Percentiles rank a stretch among this genome's conserved stretches.
Evolutionary conservation across 257 asterid species (phyloP).

Genomic region (Rehmannia glutinosa): DNA sequence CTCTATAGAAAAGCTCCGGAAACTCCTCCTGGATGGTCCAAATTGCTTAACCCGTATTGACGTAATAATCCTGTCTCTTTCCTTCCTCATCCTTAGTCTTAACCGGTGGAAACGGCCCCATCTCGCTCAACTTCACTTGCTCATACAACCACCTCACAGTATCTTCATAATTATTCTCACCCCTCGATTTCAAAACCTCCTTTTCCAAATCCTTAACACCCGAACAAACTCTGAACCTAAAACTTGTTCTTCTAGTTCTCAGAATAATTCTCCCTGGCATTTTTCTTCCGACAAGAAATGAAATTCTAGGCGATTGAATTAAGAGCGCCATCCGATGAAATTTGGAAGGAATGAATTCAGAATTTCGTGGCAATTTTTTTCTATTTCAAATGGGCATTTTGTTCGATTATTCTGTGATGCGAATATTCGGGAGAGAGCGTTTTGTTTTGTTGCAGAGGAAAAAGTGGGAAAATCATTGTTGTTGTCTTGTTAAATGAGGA

Average conservation of each 20-base stretch:
- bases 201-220: conserved; percentile 55
- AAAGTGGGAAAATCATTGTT: conserved; percentile 16
- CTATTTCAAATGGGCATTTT: not conserved
- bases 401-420: conserved; percentile 27
- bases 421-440: conserved; percentile 34
- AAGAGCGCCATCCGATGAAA: conserved; percentile 31
- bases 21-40: conserved; percentile 88
- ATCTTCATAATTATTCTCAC: conserved; percentile 16
- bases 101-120: conserved; percentile 31
- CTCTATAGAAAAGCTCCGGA: conserved; percentile 67
- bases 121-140: conserved; percentile 45
- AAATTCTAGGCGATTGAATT: conserved; percentile 32
- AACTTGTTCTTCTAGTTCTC: conserved; percentile 18
- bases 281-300: conserved; percentile 25
- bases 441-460: conserved; percentile 33
- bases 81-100: conserved; percentile 51
- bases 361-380: not conserved
- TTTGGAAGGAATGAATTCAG: not conserved
- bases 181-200: conserved; percentile 40
- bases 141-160: conserved; percentile 44
- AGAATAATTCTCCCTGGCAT: conserved; percentile 7
- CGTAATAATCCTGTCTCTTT: conserved; percentile 69
- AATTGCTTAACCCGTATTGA: conserved; percentile 89
- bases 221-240: conserved; percentile 38
- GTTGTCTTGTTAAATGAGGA: conserved; percentile 15